Base-by-base conservation (phyloP, 2,329 filamentous ascomycete genomes). In the Hawksworthiomyces lignivorus region DNA sequence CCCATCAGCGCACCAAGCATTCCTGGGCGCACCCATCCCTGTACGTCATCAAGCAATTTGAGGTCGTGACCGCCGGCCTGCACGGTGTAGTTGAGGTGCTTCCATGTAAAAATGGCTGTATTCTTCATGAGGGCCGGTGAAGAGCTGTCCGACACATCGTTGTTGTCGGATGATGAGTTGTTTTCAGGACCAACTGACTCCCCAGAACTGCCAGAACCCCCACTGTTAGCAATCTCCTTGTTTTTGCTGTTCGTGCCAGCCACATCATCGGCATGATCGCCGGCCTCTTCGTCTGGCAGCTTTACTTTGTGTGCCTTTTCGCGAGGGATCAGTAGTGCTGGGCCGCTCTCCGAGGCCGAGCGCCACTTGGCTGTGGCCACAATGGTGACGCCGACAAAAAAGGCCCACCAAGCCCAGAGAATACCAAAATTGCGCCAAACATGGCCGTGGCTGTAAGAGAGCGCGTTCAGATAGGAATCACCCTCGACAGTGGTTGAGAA, bases 1-100 rank as follows among this genome's bases (percentile, higher is more conserved):
- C 85, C 82, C 84, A 89, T 86, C n/a, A 90, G 67, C 5, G 84
- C 85, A 3, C 81, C 86, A 17, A 88, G 62, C 49, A 80, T 87
- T 34, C 85, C 85, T 1, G 86, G 84, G 59, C 87, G 86, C 42
- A 89, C 83, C 78, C 83, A 94, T 3, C 87, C 87, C 50, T 88
- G 78, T 1, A 94, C 83, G 44, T 90, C 74, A 48, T 92, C 80
- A 7, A 94, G 67, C 45, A 94, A 77, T 11, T 75, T 67, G 8
- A 82, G 77, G 72, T 87, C 66, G 4, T 75, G 75, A 1, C 61
- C 57, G 0, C 72, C 67, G 0, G 74, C 79, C 50, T 77, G 72
- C 45, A 88, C 82, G 0, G 76, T 83, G 54, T 87, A 87, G 1
- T 65, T 72, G 1, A 88, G 71, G 45, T 85, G 73, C 55, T 82